These are phyloP conservation scores for Fraxinus nigra DNA, from an alignment of 305 asterid species.

Conservation along the genomic window DNA sequence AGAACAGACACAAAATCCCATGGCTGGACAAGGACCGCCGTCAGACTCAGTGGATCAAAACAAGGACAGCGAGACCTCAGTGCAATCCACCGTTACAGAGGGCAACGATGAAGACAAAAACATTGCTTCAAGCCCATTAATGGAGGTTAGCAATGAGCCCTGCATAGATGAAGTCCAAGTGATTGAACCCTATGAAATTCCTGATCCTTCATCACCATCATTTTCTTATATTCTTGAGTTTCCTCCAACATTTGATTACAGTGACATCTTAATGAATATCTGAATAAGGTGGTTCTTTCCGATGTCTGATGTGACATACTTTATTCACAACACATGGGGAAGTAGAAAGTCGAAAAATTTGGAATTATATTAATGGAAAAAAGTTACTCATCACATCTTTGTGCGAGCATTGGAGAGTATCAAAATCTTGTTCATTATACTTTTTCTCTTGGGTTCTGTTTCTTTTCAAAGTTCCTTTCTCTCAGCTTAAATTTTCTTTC, in stretches of 20 bases:
- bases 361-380: background rate
- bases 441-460: background rate
- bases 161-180: slow-evolving; percentile 65
- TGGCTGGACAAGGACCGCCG: slow-evolving; percentile 10
- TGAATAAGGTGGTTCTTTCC: too few relatives aligned
- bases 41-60: background rate
- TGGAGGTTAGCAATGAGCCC: slow-evolving; percentile 24
- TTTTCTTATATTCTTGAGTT: slow-evolving; percentile 22
- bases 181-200: slow-evolving; percentile 59
- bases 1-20: background rate
- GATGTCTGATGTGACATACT: background rate
- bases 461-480: too few relatives aligned
- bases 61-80: background rate
- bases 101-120: slow-evolving; percentile 9
- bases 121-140: background rate
- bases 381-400: too few relatives aligned
- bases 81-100: slow-evolving; percentile 21
- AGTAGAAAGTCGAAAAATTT: background rate
- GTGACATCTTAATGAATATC: too few relatives aligned
- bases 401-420: background rate
- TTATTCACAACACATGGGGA: background rate
- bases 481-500: background rate
- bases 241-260: too few relatives aligned
- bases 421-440: background rate
- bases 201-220: slow-evolving; percentile 41